Conservation (phyloP, 306 rosid genomes). For the Mucuna pruriens region DNA sequence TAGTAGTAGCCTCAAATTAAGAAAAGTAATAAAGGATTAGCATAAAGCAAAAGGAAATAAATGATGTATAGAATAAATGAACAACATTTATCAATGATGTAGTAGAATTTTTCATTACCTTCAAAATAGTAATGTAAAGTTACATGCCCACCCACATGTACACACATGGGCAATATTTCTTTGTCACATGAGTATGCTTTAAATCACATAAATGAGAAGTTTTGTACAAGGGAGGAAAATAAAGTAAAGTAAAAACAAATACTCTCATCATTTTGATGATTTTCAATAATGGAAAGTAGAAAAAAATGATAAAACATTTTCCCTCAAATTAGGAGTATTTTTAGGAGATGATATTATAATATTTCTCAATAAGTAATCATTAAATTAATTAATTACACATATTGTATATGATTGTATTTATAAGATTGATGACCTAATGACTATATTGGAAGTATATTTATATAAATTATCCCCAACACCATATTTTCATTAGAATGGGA, state of each 20-base stretch:
- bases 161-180: no score
- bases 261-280: background rate
- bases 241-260: background rate
- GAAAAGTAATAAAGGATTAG: background rate
- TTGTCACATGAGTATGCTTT: no score
- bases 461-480: background rate
- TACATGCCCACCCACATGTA: background rate
- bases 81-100: background rate
- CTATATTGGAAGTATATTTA: background rate
- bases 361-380: background rate
- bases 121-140: background rate
- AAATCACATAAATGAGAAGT: no score
- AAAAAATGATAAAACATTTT: background rate
- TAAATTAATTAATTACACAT: background rate
- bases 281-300: background rate
- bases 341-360: background rate
- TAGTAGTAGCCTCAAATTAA: background rate
- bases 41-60: background rate
- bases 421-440: background rate
- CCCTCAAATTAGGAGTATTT: background rate
- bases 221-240: background rate
- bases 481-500: no score
- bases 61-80: background rate
- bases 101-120: background rate
- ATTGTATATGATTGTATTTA: background rate